Percentiles rank a stretch among this genome's conserved stretches.
Conservation (phyloP, 139 green algal species). For the Tetratostichococcus sp. region DNA sequence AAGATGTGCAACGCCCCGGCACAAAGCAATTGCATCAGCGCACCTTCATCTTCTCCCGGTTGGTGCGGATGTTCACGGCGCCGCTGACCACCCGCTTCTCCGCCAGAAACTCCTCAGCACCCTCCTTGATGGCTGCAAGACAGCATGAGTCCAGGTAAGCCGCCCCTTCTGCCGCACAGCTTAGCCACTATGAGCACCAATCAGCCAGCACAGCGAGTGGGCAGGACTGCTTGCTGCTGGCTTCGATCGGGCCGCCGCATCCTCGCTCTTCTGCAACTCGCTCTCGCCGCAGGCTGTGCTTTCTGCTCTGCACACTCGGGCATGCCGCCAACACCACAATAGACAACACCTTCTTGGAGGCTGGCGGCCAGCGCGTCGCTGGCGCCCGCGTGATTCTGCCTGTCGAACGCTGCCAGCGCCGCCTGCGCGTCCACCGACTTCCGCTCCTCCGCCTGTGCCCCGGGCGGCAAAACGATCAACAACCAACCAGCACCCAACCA, state of each 20-base stretch:
- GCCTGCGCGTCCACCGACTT: conserved; percentile 55
- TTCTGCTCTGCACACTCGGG: no score
- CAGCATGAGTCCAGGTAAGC: no score
- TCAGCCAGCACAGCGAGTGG: not conserved
- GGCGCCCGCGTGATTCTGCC: conserved; percentile 77
- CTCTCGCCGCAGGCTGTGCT: no score
- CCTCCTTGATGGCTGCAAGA: conserved; percentile 29
- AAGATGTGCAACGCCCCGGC: no score
- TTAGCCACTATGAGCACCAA: not conserved
- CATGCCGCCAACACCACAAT: no score
- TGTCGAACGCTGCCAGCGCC: conserved; percentile 79
- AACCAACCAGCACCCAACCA: no score
- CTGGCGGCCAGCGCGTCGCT: conserved; percentile 30
- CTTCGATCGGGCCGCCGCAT: no score
- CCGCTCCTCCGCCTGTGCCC: conserved; percentile 44
- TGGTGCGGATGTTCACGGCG: conserved; percentile 65
- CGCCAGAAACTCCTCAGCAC: conserved; percentile 39
- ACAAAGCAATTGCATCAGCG: not conserved
- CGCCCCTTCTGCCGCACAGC: conserved; percentile 4
- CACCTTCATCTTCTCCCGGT: conserved; percentile 65
- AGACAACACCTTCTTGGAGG: conserved; percentile 14
- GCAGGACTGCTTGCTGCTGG: not conserved
- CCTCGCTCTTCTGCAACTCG: no score
- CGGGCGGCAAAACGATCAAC: no score
- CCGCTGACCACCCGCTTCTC: conserved; percentile 36